Base-by-base conservation (phyloP, 192 early-diverging fungal species). In the Coemansia reversa region DNA sequence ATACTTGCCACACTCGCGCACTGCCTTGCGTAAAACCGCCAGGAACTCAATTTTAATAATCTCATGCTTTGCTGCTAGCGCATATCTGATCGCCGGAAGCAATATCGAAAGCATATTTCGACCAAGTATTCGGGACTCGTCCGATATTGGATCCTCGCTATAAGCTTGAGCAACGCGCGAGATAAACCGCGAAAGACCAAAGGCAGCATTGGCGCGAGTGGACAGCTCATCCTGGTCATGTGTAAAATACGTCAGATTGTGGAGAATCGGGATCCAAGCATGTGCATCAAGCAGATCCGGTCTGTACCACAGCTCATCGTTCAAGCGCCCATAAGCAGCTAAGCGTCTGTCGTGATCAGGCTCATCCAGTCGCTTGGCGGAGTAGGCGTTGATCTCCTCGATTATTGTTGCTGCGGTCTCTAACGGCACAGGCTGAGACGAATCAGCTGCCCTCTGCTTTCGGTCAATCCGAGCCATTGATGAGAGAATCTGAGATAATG, bases 261-360 rank as follows among this genome's bases (percentile, higher is more conserved):
- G 86, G 4, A 99, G 79, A 12, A 99, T 55, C 19, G 98, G 96
- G 0, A 91, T 69, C 95, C 96, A 98, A 48, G 95, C 89, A 8
- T 73, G 65, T 18, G 84, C 67, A 45, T 84, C 83, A n/a, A 97
- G 78, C 7, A 74, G 67, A 6, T 57, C 69, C 9, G 61, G 25
- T 12, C 59, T 42, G 28, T 66, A 56, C 77, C 91, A 92, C 20
- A 90, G 67, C 1, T 86, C 79, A 65, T 89, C 86, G 65, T 88
- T 89, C 52, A 99, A 81, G 16, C 69, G 63, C 39, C 76, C 85
- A 59, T 93, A 92, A 0, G 93, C 91, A 42, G 83, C 86, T 59
- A 98, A 85, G 5, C 93, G 85, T 12, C 73, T 72, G 70, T 93
- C 91, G 69, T 90, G 97, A 62, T 98, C 94, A 0, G 91, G 91